Percentiles rank a stretch among this genome's conserved stretches.
Conservation (phyloP, 495 filamentous ascomycete species). For the Xylaria acuta region DNA sequence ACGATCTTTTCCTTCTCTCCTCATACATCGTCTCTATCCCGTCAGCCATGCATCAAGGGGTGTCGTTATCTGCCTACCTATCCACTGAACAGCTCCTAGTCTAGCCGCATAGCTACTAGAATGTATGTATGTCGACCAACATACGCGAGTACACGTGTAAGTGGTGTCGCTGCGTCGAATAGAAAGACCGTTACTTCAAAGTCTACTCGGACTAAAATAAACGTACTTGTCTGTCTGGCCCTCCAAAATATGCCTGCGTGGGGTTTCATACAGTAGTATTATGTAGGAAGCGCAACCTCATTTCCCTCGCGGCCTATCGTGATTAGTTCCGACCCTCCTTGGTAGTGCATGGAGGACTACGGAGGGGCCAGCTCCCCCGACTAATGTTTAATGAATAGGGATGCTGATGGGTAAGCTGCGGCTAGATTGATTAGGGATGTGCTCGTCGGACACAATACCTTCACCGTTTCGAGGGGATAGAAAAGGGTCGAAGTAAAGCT, state of each 20-base stretch:
- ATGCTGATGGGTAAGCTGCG: background rate
- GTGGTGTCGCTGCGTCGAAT: background rate
- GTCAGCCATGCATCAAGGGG: constrained; percentile 15
- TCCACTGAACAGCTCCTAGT: background rate
- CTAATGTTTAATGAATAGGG: background rate
- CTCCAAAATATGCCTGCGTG: constrained; percentile 4
- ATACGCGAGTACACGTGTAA: constrained; percentile 1
- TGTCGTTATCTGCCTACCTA: background rate
- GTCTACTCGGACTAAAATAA: background rate
- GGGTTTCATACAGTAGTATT: constrained; percentile 1
- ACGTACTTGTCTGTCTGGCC: background rate
- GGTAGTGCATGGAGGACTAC: background rate
- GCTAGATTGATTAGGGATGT: background rate
- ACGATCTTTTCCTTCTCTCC: constrained; percentile 9
- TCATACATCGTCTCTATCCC: background rate
- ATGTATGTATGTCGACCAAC: background rate
- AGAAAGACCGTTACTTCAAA: background rate
- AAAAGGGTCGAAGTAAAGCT: background rate
- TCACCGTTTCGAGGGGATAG: background rate
- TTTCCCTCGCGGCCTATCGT: constrained; percentile 15
- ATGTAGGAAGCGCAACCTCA: constrained; percentile 10
- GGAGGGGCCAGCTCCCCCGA: constrained; percentile 2
- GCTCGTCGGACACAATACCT: constrained; percentile 1
- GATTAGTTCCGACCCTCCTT: constrained; percentile 17
- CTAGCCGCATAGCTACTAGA: background rate